phyloP scores from a whole-genome alignment of 176 grass and related monocot species.

The Bolboschoenus planiculmis region DNA sequence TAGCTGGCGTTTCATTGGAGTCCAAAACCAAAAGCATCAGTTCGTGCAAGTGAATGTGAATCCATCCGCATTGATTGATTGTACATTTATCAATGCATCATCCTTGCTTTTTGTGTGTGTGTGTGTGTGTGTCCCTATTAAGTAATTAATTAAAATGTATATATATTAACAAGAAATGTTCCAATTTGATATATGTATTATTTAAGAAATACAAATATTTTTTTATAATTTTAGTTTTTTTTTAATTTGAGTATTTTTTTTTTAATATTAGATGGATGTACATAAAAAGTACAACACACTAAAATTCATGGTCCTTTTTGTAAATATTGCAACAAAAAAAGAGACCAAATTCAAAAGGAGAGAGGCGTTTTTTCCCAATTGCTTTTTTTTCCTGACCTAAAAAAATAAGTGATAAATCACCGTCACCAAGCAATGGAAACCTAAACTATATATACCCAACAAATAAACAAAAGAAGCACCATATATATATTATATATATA shows the following conservation, averaged over 20 bases:
- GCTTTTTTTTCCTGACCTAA: not conserved
- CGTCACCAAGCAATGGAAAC: not conserved
- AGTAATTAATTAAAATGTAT: not conserved
- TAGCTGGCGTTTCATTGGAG: not conserved
- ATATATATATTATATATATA: not conserved
- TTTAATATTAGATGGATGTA: not conserved
- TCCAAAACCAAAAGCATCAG: not conserved
- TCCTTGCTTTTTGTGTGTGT: not conserved
- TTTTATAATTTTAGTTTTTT: too few species aligned
- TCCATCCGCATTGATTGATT: not conserved
- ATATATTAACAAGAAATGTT: not conserved
- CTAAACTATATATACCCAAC: slow-evolving; percentile 6
- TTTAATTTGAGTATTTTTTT: not conserved
- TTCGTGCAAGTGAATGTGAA: not conserved
- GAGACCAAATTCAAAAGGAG: not conserved
- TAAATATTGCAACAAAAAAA: not conserved
- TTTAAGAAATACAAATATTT: not conserved
- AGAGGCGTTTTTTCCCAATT: not conserved
- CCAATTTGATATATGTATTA: not conserved
- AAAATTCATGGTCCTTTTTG: not conserved
- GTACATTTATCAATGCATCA: not conserved
- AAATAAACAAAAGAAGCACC: not conserved
- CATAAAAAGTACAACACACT: not conserved
- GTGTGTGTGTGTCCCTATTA: not conserved
- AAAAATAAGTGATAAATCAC: slow-evolving; percentile 7